Conservation (phyloP, 768 basidiomycete species). For the Leucocoprinus leucothites region DNA sequence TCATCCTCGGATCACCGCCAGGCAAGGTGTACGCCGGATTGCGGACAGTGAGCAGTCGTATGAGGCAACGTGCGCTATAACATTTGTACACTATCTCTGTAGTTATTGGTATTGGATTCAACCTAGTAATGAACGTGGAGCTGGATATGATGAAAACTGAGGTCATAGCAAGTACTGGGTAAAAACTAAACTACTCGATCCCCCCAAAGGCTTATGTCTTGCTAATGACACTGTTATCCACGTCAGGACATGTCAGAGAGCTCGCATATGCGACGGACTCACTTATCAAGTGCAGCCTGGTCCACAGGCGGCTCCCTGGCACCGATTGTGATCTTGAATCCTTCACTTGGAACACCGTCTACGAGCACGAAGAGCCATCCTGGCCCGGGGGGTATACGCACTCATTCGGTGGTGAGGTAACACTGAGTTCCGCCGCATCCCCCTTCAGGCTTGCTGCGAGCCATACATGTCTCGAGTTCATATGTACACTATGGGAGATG, state of each 20-base stretch:
- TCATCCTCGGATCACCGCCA: constrained; percentile 93
- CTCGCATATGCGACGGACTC: constrained; percentile 19
- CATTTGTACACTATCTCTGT: neutral
- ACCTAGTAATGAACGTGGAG: neutral
- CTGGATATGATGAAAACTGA: too few relatives aligned
- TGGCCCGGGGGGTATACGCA: constrained; percentile 79
- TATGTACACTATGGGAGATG: constrained; percentile 74
- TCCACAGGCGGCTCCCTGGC: constrained; percentile 61
- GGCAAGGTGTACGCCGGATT: constrained; percentile 92
- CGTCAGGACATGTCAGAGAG: neutral
- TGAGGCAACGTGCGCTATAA: constrained; percentile 89
- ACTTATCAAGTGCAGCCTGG: constrained; percentile 56
- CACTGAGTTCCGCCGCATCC: neutral
- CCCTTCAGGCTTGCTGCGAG: constrained; percentile 51
- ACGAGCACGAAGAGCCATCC: constrained; percentile 72
- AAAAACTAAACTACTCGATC: neutral
- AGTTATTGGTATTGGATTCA: neutral
- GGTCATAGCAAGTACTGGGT: neutral
- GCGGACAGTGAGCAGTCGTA: constrained; percentile 85
- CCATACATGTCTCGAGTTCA: constrained; percentile 75
- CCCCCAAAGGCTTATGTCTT: neutral
- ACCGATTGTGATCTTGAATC: constrained; percentile 65
- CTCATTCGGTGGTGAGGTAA: constrained; percentile 49
- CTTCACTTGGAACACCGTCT: constrained; percentile 63
- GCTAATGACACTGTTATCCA: neutral